phyloP scores from a whole-genome alignment of 257 asterid species.

The Cruciata laevipes region DNA sequence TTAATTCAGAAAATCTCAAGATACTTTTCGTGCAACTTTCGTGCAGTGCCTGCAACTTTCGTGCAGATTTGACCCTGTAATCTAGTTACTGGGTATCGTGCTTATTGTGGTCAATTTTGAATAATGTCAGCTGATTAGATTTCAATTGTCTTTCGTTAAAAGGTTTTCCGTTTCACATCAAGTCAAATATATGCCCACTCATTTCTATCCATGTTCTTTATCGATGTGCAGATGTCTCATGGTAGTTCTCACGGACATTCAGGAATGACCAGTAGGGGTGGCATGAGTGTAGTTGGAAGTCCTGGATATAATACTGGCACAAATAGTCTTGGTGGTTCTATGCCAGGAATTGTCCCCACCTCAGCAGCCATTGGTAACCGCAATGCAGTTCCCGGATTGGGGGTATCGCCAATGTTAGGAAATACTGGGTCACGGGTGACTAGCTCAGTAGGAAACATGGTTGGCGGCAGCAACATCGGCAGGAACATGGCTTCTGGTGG shows the following conservation, averaged over 20 bases:
- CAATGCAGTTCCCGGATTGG: conserved; percentile 66
- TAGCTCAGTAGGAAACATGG: conserved; percentile 77
- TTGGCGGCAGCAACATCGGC: conserved; percentile 82
- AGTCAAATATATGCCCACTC: background rate
- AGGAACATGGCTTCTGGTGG: conserved; percentile 89
- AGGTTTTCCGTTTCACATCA: background rate
- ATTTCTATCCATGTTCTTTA: conserved; percentile 14
- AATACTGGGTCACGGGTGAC: conserved; percentile 77
- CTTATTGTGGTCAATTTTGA: background rate
- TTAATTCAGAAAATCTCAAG: background rate
- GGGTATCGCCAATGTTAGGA: conserved; percentile 71
- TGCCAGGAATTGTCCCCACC: conserved; percentile 84
- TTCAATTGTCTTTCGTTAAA: background rate
- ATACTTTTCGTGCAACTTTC: background rate
- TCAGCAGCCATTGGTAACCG: conserved; percentile 86
- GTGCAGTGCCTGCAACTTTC: background rate
- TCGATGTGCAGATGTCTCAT: conserved; percentile 73
- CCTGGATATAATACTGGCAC: conserved; percentile 66
- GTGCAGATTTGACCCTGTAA: no score
- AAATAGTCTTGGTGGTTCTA: conserved; percentile 84
- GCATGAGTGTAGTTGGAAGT: conserved; percentile 73
- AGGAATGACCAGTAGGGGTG: conserved; percentile 80
- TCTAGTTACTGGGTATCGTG: background rate
- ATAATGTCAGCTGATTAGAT: background rate
- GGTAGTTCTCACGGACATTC: conserved; percentile 79